Evolutionary conservation across 257 asterid genomes (phyloP).

Genomic region (Petunia secreta): DNA sequence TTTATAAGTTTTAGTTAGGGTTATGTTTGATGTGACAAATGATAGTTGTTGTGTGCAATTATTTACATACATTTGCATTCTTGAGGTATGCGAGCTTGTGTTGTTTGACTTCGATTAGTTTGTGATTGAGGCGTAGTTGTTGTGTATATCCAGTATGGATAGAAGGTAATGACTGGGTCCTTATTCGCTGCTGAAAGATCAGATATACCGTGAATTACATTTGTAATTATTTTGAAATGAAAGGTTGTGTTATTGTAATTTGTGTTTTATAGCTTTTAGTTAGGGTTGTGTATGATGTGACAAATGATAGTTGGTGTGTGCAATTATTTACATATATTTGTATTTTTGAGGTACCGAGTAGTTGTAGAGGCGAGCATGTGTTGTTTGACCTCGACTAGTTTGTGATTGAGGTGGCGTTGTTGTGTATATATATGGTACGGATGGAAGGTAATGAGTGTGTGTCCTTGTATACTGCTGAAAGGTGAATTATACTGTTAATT

Average conservation of each 20-base stretch:
- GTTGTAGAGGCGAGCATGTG: not conserved
- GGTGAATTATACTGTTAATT: not conserved
- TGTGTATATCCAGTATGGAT: not conserved
- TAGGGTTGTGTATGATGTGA: no score
- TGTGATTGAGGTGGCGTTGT: not conserved
- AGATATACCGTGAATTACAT: not conserved
- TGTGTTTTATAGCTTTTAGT: no score
- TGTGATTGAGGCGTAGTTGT: not conserved
- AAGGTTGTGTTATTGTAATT: no score
- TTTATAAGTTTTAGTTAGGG: not conserved
- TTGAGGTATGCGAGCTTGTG: not conserved
- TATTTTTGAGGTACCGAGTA: not conserved
- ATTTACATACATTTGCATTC: not conserved
- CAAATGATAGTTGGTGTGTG: slow-evolving; percentile 2
- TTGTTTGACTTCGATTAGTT: not conserved
- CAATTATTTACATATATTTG: not conserved
- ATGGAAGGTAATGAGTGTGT: not conserved
- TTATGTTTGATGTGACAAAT: not conserved
- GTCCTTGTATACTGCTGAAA: not conserved
- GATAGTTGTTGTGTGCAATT: not conserved
- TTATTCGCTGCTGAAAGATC: not conserved
- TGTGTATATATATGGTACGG: not conserved
- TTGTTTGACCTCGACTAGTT: not conserved
- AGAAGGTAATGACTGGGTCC: not conserved
- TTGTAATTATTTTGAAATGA: no score